A percentile compares a stretch with the other conserved stretches of the same genome.
Conservation (phyloP, 257 asterid species). For the Fraxinus americana region DNA sequence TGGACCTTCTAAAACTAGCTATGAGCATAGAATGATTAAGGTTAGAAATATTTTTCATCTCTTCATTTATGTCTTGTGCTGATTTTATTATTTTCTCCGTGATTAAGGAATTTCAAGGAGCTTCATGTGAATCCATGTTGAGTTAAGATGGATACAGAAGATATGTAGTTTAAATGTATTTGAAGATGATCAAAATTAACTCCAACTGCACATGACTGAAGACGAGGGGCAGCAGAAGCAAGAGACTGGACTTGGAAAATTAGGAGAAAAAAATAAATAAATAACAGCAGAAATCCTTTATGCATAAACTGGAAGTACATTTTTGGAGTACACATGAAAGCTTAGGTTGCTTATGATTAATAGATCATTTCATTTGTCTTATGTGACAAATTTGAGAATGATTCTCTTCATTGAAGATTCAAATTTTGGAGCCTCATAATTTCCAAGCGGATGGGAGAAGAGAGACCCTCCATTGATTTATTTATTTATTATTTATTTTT, state of each 20-base stretch:
- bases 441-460: neutral
- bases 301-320: neutral
- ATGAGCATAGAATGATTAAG: constrained; percentile 90
- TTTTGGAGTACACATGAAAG: neutral
- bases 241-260: neutral
- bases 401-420: neutral
- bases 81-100: neutral
- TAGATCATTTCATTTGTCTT: neutral
- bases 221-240: neutral
- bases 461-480: neutral
- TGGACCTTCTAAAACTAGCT: constrained; percentile 85
- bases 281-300: too few species aligned
- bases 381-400: neutral
- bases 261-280: neutral
- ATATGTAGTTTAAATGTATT: neutral
- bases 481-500: neutral
- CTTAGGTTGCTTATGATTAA: neutral
- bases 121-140: neutral
- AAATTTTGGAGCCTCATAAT: neutral
- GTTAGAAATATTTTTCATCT: constrained; percentile 34
- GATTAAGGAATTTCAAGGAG: neutral
- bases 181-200: neutral
- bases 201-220: neutral
- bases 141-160: neutral
- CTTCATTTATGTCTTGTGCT: neutral